A percentile compares a stretch with the other conserved stretches of the same genome.
These are phyloP conservation scores for Neurospora cerealis DNA, from an alignment of 495 filamentous ascomycete species.

Conservation along the genomic window DNA sequence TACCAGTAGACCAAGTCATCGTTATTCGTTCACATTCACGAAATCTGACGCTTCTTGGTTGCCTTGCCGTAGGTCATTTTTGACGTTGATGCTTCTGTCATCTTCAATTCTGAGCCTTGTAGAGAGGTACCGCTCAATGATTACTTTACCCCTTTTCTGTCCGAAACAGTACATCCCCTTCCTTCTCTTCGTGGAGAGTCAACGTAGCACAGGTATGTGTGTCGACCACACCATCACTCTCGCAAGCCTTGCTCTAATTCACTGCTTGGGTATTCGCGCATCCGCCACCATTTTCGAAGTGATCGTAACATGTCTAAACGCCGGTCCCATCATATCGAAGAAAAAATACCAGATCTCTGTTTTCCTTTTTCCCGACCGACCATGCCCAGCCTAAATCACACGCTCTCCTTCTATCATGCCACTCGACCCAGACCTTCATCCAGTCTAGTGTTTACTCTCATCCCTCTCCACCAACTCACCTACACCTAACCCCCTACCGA, in stretches of 20 bases:
- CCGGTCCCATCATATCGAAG: background rate
- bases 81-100: too few relatives aligned
- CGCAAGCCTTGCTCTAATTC: too few relatives aligned
- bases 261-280: too few relatives aligned
- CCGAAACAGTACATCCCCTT: too few relatives aligned
- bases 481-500: slow-evolving; percentile 71
- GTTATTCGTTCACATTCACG: too few relatives aligned
- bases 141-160: background rate
- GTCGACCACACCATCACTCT: too few relatives aligned
- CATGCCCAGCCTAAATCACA: background rate
- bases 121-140: background rate
- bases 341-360: background rate
- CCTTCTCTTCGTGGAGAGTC: too few relatives aligned
- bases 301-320: background rate
- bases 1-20: too few relatives aligned
- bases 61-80: too few relatives aligned
- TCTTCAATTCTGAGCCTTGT: too few relatives aligned
- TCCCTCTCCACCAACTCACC: slow-evolving; percentile 78
- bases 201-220: too few relatives aligned
- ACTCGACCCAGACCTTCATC: background rate
- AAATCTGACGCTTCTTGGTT: too few relatives aligned
- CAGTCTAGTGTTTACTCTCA: slow-evolving; percentile 42
- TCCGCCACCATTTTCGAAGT: background rate
- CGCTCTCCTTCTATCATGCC: background rate
- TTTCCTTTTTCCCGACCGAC: background rate